Percentiles rank a stretch among this genome's conserved stretches.
These are phyloP conservation scores for Zoysia matrella DNA, from an alignment of 202 grass and related monocot species.

Conservation along the genomic window DNA sequence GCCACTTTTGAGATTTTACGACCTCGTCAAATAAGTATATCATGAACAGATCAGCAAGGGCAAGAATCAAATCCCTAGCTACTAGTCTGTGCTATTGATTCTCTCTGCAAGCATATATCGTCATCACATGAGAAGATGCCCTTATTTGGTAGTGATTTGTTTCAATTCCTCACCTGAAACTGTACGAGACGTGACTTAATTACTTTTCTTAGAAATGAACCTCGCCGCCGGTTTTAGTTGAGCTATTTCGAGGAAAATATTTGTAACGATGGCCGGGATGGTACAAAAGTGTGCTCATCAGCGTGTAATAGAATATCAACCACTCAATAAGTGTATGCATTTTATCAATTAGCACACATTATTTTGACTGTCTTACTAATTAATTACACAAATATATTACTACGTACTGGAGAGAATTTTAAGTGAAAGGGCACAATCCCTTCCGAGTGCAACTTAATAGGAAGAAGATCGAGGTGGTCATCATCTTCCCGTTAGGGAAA, in stretches of 20 bases:
- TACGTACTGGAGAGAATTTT: neutral
- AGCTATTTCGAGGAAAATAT: conserved; percentile 24
- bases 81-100: neutral
- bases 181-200: neutral
- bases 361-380: neutral
- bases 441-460: neutral
- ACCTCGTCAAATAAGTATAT: neutral
- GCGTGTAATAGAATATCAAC: neutral
- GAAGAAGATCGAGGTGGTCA: neutral
- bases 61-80: neutral
- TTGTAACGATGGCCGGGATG: neutral
- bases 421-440: neutral
- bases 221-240: conserved; percentile 25
- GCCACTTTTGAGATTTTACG: conserved; percentile 24
- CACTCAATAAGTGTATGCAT: neutral
- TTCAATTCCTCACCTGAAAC: conserved; percentile 4
- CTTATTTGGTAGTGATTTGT: conserved; percentile 6
- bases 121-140: conserved; percentile 19
- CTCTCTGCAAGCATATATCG: neutral
- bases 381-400: neutral
- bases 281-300: neutral
- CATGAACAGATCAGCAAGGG: neutral
- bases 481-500: neutral
- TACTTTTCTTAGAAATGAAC: conserved; percentile 4
- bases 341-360: neutral